Evolutionary conservation across 768 basidiomycete species (phyloP), one percentile per base, ranked within the genome.

Genomic region (Porpolomopsis calyptriformis): DNA sequence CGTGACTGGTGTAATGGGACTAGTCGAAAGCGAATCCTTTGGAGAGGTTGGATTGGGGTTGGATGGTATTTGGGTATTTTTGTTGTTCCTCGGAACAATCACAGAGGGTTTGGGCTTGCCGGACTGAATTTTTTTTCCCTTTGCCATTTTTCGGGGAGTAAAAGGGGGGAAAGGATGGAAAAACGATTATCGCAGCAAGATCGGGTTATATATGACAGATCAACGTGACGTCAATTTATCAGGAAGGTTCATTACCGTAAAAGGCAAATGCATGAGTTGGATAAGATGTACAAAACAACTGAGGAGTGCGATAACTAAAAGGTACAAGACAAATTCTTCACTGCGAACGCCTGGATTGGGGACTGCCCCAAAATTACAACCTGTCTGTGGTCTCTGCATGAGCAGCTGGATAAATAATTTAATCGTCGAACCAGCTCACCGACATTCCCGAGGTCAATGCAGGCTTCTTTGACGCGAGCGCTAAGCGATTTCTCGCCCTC

Each of bases 401-500:
- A 31, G 14, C 14, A 31, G n/a, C n/a, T 14, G 29, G 7, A 7
- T 14, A 31, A 31, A 14, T 14, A 31, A 14, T 14, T 31, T 31
- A 14, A 14, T 7, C 7, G 29, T 7, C 29, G 29, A n/a, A n/a
- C n/a, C 29, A 7, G 14, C 62, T 22, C 46, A 63, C 63, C 56
- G 48, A 67, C 61, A 55, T 73, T 89, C 54, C 84, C 88, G 49
- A 99, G 77, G 67, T 99, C 94, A 35, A 64, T 55, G 68, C 90
- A 92, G n/a, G 94, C 92, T 64, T 86, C 83, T 69, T 91, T 88
- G 69, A 96, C 89, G 60, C 94, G 89, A 51, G 64, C 75, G 40
- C 63, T 39, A 54, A 98, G 77, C 16, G 91, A 94, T 80, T 93
- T 92, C 73, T 98, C 92, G 54, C 93, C 93, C 69, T 96, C 91